Evolutionary conservation across 495 filamentous ascomycete genomes (phyloP), one percentile per base, ranked within the genome.

Genomic region (Xylaria longipes): DNA sequence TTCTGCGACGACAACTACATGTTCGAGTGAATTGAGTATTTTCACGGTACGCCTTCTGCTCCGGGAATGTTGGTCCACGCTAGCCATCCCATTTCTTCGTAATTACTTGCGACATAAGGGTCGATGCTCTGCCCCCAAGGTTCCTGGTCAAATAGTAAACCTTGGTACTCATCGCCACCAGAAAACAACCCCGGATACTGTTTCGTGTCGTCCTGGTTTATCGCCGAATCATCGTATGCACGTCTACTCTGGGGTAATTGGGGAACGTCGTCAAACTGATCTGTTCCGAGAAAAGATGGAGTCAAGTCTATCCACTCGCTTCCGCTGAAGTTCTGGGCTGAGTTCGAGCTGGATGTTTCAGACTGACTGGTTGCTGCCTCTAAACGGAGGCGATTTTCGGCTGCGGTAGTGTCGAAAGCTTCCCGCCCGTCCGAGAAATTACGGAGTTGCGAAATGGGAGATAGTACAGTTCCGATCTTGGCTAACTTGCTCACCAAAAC

Each of bases 391-490:
- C 60, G n/a, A n/a, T 63, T 37, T 29, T 63, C 37, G 22, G 37
- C 17, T 63, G 35, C 60, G 22, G 60, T 22, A 17, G 60, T 63
- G 29, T 63, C 60, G n/a, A 63, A 63, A 29, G 35, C 6, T 27
- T 63, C 60, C 22, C 22, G 35, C 25, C 60, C 60, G 17, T 63
- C 60, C 5, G 60, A 63, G 37, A 63, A 63, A 27, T 63, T 22
- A 43, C 60, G 60, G 35, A 63, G 35, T 7, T 33, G 60, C 4
- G 60, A 63, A 29, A 63, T 41, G 3, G 60, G 37, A 43, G 37
- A 4, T 4, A 17, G n/a, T 27, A 43, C 5, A 27, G 12, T 29
- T 63, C 37, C 37, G 29, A 63, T 6, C n/a, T 22, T 43, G 17
- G 60, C 60, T 35, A 43, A 63, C 12, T 33, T 29, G 5, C 37